Conservation (phyloP, 75 land plant genomes). For the Adiantum capillusveneris region DNA sequence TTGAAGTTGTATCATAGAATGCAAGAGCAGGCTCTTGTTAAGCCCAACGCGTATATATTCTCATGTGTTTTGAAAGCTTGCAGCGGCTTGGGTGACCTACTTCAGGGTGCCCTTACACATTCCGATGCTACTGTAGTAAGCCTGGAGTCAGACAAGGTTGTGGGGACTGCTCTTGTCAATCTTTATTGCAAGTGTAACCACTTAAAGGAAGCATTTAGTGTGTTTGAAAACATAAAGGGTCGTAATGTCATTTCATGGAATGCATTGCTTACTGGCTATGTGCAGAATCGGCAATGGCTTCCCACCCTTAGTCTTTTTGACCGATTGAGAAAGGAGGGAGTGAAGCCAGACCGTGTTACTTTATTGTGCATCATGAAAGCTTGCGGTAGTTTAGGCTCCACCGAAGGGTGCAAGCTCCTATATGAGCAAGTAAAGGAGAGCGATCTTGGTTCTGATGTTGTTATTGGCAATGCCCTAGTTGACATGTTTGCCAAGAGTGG, state of each 20-base stretch:
- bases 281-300: slow-evolving; percentile 28
- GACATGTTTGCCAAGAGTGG: not conserved
- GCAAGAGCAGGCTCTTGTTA: slow-evolving; percentile 22
- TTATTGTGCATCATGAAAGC: slow-evolving; percentile 48
- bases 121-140: slow-evolving; percentile 14
- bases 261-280: slow-evolving; percentile 41
- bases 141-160: slow-evolving; percentile 17
- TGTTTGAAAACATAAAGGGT: slow-evolving; percentile 27
- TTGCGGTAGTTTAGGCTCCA: slow-evolving; percentile 37
- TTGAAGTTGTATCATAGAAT: slow-evolving; percentile 22
- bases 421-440: too few species aligned
- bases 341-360: slow-evolving; percentile 22
- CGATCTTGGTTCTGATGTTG: not conserved
- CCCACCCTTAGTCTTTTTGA: slow-evolving; percentile 31
- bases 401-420: not conserved
- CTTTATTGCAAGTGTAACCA: slow-evolving; percentile 51
- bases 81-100: slow-evolving; percentile 22
- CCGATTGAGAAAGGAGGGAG: slow-evolving; percentile 23
- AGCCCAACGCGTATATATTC: slow-evolving; percentile 21
- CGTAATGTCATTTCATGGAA: slow-evolving; percentile 52
- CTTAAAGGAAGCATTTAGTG: slow-evolving; percentile 28
- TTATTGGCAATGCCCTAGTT: not conserved
- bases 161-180: slow-evolving; percentile 38
- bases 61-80: slow-evolving; percentile 38
- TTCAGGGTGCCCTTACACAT: slow-evolving; percentile 36